These are phyloP conservation scores for Colletotrichum limetticola DNA, from an alignment of 2,329 filamentous ascomycete species.

Conservation along the genomic window DNA sequence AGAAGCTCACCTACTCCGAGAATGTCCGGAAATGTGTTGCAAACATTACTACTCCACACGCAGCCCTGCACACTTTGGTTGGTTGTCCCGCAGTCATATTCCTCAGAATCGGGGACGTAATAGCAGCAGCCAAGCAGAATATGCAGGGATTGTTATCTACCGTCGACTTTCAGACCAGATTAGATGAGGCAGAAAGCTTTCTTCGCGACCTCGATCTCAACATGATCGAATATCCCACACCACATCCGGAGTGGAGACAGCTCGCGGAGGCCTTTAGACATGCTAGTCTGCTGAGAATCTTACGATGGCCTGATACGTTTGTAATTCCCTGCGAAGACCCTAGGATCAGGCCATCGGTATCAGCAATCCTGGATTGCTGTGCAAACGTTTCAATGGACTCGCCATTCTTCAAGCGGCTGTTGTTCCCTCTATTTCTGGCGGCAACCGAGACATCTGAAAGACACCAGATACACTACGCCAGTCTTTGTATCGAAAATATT, in stretches of 20 bases:
- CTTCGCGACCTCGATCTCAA: constrained; percentile 41
- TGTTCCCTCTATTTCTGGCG: constrained; percentile 43
- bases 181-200: constrained; percentile 39
- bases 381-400: constrained; percentile 38
- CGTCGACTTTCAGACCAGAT: constrained; percentile 28
- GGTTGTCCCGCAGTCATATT: constrained; percentile 43
- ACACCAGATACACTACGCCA: constrained; percentile 42
- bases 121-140: constrained; percentile 38
- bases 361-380: constrained; percentile 40
- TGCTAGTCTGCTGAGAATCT: constrained; percentile 42
- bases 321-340: constrained; percentile 38
- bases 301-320: constrained; percentile 42
- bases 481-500: constrained; percentile 39
- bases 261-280: constrained; percentile 43
- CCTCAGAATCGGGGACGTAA: constrained; percentile 38
- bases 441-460: constrained; percentile 38
- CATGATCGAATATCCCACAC: constrained; percentile 40
- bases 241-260: constrained; percentile 40
- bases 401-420: constrained; percentile 40
- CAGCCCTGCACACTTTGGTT: constrained; percentile 40
- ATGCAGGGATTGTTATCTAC: constrained; percentile 6
- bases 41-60: constrained; percentile 36
- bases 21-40: constrained; percentile 40
- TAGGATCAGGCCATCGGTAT: constrained; percentile 36
- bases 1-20: constrained; percentile 42